Evolutionary conservation across 768 basidiomycete species (phyloP), one percentile per base, ranked within the genome.

Genomic region (Boletus tomentosulus): DNA sequence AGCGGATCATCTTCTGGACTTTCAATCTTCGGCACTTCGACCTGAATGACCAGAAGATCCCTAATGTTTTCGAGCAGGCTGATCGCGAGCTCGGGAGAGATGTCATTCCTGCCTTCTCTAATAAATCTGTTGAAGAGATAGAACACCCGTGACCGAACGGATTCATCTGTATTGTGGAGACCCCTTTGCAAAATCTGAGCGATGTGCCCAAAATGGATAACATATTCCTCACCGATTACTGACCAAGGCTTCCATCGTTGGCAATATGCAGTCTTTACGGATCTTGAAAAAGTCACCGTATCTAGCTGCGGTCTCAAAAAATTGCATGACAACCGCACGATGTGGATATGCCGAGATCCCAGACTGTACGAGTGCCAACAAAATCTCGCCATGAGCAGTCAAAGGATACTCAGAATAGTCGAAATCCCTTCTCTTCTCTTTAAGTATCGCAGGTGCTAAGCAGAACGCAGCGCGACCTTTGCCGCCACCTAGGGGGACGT

Each of bases 221-320:
- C 22, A 15, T 10, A 45, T 49, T 24, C 72, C 86, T 55, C 66
- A 94, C 94, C 91, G 79, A 55, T 70, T 54, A 62, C 89, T 92
- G 27, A 98, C 79, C 80, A 99, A 90, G 11, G 89, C 89, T 62
- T 93, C 87, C 31, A 99, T 74, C 2, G 91, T 82, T 2, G 92
- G 90, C 61, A 91, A 76, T 49, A 98, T 90, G 61, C 86, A 91
- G 53, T 92, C 89, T 62, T 87, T 90, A 57, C 92, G 85, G 24
- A 94, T 85, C 70, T 90, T 93, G 84, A 98, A 98, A 69, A 99
- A 98, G 62, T 98, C 97, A 34, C 84, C 82, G 66, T 98, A 99
- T 46, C 97, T 83, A n/a, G 90, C 82, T 11, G 81, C 81, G 5
- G 90, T 89, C 71, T 99, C 97, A 59, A 98, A 98, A 70, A 91